These are phyloP conservation scores for Pyronema omphalodes DNA, from an alignment of 495 filamentous ascomycete genomes.

Conservation along the genomic window DNA sequence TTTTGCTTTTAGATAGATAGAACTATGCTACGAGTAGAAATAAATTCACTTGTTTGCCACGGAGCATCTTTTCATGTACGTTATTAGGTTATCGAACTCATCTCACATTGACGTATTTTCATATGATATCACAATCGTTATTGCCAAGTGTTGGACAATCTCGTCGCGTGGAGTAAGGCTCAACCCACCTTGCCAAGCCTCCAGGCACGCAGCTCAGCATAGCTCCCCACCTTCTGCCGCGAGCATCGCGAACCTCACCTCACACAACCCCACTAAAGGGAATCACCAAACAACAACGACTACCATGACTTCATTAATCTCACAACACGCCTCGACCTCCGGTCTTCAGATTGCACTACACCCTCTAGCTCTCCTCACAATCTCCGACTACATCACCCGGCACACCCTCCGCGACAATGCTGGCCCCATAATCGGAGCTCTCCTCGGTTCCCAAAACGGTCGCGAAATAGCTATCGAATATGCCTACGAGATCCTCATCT, in stretches of 20 bases:
- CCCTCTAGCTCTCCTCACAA: slow-evolving; percentile 83
- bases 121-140: too few relatives aligned
- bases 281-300: not conserved
- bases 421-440: slow-evolving; percentile 65
- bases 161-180: not conserved
- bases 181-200: too few relatives aligned
- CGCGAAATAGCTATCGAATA: slow-evolving; percentile 80
- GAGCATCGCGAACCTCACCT: too few relatives aligned
- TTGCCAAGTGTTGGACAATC: too few relatives aligned
- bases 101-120: too few relatives aligned
- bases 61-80: not conserved
- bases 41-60: not conserved
- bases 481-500: slow-evolving; percentile 62
- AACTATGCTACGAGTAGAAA: not conserved
- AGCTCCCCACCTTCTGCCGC: too few relatives aligned
- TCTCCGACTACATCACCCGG: slow-evolving; percentile 89
- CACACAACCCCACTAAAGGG: too few relatives aligned
- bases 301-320: slow-evolving; percentile 32
- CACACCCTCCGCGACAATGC: slow-evolving; percentile 57
- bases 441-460: slow-evolving; percentile 80
- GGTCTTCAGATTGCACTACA: slow-evolving; percentile 73
- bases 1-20: not conserved
- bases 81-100: too few relatives aligned
- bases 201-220: too few relatives aligned
- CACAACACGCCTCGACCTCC: slow-evolving; percentile 47